Base-by-base conservation (phyloP, 371 early-diverging fungal genomes). In the Smittium mucronatum region DNA sequence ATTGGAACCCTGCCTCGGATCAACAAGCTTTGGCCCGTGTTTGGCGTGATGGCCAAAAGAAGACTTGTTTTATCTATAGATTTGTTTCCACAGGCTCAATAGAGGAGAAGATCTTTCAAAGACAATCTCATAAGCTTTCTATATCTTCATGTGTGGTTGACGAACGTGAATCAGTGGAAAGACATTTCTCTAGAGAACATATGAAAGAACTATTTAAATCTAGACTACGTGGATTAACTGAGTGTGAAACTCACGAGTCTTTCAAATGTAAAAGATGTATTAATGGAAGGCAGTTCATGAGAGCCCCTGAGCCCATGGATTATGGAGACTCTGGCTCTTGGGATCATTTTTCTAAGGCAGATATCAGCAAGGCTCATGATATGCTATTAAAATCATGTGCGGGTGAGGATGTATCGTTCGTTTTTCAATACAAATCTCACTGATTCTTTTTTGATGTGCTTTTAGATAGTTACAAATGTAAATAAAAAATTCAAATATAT, bases 31-130 rank as follows among this genome's bases (percentile, higher is more conserved):
- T 95, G 25, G 97, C 95, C 0, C 89, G 97, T 69, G 93, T 96
- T 15, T 97, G 95, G 97, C 84, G 96, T 70, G 97, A 98, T 80
- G 99, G 99, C 0, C 99, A 98, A 78, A 89, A 89, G 75, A 96
- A 95, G 75, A 76, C 77, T 68, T 94, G 95, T 75, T 97, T 85
- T 71, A 93, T 98, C 30, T 98, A 97, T 79, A 89, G 97, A 21
- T 89, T 98, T 67, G 92, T 95, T 70, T 91, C 91, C 0, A 90
- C 95, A 11, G 97, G 98, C 0, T 92, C 98, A 0, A 94, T 98
- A 31, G 98, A 98, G 73, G 98, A 98, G 75, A 98, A 98, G 79
- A 95, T 98, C 58, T 97, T 96, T 78, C 96, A 97, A 76, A 83
- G 98, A 71, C 91, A 90, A 81, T 89, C 88, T 0, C 89, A 92